Evolutionary conservation across 441 rosid genomes (phyloP), one percentile per base, ranked within the genome.

Genomic region (Eruca vesicaria): DNA sequence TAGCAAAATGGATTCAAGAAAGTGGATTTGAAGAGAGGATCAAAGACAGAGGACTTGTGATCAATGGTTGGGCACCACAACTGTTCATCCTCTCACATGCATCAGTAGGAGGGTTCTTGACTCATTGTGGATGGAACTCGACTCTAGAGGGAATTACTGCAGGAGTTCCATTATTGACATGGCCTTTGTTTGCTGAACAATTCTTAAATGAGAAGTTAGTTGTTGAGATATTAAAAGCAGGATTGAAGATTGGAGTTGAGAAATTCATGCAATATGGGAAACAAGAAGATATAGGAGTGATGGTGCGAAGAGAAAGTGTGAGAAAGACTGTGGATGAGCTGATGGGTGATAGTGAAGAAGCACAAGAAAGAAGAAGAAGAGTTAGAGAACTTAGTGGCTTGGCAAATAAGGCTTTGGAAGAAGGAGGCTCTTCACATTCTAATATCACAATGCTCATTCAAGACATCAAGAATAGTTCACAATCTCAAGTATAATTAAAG

Each of bases 341-440:
- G 41, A 71, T 80, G 80, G 68, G 78, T 45, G 68, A 63, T 10
- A 75, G 61, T 53, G 63, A 78, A 29, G 71, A 75, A 75, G 71
- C 71, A 75, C 52, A 68, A 21, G 64, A 53, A 21, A 79, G 69
- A 56, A 72, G 77, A 72, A 74, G 63, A 60, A 78, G 82, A 79
- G 84, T 59, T 0, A 71, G 7, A 60, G 72, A 81, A 73, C 81
- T 82, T 56, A 70, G 74, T 23, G 58, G 41, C 11, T 33, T 69
- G 73, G 94, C 89, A 16, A 81, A 64, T 28, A 72, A 69, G 41
- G 90, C 89, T 10, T 31, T 81, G 28, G 83, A 78, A 20, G 78
- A 71, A 64, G 76, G 79, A 12, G 88, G 97, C 1, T 84, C 97
- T 15, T 91, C 95, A 48, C 61, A 79, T 72, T 68, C 57, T 20